phyloP scores from a whole-genome alignment of 176 grass and related monocot species.

The Avena atlantica region DNA sequence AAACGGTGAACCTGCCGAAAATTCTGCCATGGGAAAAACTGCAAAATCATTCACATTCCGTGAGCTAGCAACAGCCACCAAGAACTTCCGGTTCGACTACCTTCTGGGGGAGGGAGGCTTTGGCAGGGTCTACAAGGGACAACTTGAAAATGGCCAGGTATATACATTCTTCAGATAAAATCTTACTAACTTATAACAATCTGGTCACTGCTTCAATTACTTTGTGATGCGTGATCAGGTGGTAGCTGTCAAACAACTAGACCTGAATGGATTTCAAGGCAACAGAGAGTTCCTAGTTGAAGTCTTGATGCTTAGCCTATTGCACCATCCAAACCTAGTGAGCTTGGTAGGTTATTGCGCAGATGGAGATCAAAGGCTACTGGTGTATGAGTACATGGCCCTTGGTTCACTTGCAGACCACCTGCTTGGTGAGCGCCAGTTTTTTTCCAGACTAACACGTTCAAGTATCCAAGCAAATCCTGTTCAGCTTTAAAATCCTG shows the following conservation, averaged over 20 bases:
- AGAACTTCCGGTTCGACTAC: constrained; percentile 64
- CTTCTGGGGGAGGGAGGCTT: constrained; percentile 89
- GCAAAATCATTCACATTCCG: constrained; percentile 79
- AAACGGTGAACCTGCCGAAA: constrained; percentile 48
- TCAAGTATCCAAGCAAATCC: not conserved
- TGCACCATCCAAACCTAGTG: constrained; percentile 87
- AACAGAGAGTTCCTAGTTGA: constrained; percentile 88
- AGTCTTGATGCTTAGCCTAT: constrained; percentile 82
- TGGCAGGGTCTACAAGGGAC: constrained; percentile 91
- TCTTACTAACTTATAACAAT: constrained; percentile 3
- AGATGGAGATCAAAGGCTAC: constrained; percentile 83
- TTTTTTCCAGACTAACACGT: constrained; percentile 17
- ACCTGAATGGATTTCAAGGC: constrained; percentile 76
- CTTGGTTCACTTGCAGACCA: constrained; percentile 78
- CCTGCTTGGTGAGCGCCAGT: constrained; percentile 61
- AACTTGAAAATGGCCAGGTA: constrained; percentile 76
- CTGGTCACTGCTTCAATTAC: not conserved
- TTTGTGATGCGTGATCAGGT: constrained; percentile 49
- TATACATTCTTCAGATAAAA: not conserved
- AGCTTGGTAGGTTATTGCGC: constrained; percentile 87
- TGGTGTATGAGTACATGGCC: constrained; percentile 94
- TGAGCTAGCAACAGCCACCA: constrained; percentile 74
- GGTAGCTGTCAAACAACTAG: constrained; percentile 91
- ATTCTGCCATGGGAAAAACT: constrained; percentile 39
- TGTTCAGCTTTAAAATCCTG: constrained; percentile 7